Evolutionary conservation across 495 filamentous ascomycete genomes (phyloP), one percentile per base, ranked within the genome.

Genomic region (Acidiella bohemica): DNA sequence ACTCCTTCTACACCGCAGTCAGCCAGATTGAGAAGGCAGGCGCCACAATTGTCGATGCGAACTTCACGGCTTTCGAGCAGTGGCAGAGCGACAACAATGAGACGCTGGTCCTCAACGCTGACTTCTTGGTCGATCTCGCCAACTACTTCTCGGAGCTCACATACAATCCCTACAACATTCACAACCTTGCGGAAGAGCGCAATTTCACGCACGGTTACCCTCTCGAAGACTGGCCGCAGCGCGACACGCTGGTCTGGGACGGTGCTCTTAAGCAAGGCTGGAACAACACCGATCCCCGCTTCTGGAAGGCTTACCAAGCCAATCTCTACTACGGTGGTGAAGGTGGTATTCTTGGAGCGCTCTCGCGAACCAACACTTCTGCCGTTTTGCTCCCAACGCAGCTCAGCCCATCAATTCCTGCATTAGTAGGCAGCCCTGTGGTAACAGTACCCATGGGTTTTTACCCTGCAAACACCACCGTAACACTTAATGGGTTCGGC

Each of bases 361-460:
- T 75, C 2, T 39, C 54, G 18, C 62, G 59, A 5, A 55, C 66
- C 49, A 59, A 61, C 4, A 59, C 71, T 11, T 67, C 69, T 42
- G 71, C 69, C 0, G 51, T 75, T 30, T 60, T 75, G 12, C 32
- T 75, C 11, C 71, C 71, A 0, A 72, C 70, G 0, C 9, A 50
- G 7, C 50, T 66, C 38, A 54, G 66, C 2, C 43, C 64, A 1
- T 53, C 50, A 5, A 53, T 70, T 10, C 66, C 68, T 6, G 69
- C 67, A 0, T 44, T 72, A 16, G 53, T 70, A 6, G 70, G 70
- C 1, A 59, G 59, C 2, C 71, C 71, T 1, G 59, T 66, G 30
- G 54, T 73, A 23, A 71, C 67, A 0, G 68, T 75, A 9, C 71
- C 71, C 0, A 51, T 74, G 38, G 71, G 69, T 1, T 65, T 60